phyloP scores from a whole-genome alignment of 83 land plant genomes.

The Diphasiastrum complanatum region DNA sequence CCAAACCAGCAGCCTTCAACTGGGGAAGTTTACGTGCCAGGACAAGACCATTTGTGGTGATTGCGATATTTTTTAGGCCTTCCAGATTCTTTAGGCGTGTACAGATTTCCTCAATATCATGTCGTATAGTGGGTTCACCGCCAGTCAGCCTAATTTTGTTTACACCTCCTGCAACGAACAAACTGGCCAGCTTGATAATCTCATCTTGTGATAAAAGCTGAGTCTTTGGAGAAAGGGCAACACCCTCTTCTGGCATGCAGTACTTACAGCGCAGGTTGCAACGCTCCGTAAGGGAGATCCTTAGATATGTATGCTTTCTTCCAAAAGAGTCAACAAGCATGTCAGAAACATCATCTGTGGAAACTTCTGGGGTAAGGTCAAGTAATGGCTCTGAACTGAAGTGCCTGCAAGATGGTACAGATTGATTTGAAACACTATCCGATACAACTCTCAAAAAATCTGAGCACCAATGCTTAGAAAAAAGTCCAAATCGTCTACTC shows the following conservation, averaged over 20 bases:
- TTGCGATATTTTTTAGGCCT: conserved; percentile 72
- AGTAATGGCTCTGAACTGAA: no score
- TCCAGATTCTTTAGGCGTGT: conserved; percentile 38
- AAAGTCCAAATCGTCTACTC: no score
- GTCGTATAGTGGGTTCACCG: conserved; percentile 90
- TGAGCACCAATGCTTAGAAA: no score
- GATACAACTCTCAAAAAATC: no score
- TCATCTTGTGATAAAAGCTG: conserved; percentile 61
- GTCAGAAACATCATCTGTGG: conserved; percentile 35
- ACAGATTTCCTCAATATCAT: conserved; percentile 85
- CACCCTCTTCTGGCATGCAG: conserved; percentile 99
- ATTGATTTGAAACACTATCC: no score
- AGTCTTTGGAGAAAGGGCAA: conserved; percentile 67
- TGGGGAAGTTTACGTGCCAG: conserved; percentile 78
- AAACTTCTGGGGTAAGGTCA: no score
- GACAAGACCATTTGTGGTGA: conserved; percentile 85
- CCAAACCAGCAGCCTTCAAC: conserved; percentile 69
- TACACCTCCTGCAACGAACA: conserved; percentile 83
- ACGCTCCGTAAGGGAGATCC: conserved; percentile 91
- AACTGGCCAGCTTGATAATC: conserved; percentile 55
- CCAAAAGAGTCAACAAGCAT: conserved; percentile 87
- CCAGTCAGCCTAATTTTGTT: conserved; percentile 90
- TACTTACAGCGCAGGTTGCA: conserved; percentile 94
- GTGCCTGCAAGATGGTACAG: no score
- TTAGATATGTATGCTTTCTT: conserved; percentile 78